Evolutionary conservation across 1,284 basidiomycete genomes (phyloP).

Genomic region (Meira miltonrushii): DNA sequence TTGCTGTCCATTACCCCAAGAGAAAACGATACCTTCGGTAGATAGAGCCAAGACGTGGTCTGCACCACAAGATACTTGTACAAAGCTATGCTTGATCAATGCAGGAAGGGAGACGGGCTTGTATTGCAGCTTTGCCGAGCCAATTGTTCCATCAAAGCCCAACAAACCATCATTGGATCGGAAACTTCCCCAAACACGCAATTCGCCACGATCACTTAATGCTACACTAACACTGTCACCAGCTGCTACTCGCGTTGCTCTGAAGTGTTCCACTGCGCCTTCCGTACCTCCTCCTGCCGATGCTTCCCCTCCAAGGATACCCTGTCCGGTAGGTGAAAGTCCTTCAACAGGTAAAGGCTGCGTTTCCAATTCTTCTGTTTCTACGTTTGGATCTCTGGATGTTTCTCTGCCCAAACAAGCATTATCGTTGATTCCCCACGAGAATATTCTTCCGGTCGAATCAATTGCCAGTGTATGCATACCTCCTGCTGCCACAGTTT

Average conservation of each 20-base stretch:
- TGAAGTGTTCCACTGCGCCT: constrained; percentile 65
- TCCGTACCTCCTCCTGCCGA: constrained; percentile 65
- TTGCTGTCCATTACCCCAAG: constrained; percentile 75
- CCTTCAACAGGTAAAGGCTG: constrained; percentile 69
- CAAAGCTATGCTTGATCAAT: constrained; percentile 60
- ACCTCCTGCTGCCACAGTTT: constrained; percentile 42
- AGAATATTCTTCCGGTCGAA: constrained; percentile 50
- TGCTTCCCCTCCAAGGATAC: constrained; percentile 52
- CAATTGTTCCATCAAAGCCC: constrained; percentile 68
- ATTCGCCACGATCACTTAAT: constrained; percentile 68
- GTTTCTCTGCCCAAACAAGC: constrained; percentile 74
- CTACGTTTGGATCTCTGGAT: constrained; percentile 62
- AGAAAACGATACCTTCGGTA: constrained; percentile 72
- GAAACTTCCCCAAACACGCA: constrained; percentile 63
- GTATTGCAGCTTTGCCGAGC: constrained; percentile 34
- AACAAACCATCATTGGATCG: constrained; percentile 74
- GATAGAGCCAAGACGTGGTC: constrained; percentile 84
- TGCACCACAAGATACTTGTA: constrained; percentile 71
- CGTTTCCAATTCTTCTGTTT: constrained; percentile 72
- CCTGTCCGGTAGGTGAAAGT: constrained; percentile 53
- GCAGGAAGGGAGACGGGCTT: constrained; percentile 50
- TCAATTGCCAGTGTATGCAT: constrained; percentile 51
- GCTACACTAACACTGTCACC: constrained; percentile 81
- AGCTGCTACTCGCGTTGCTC: constrained; percentile 73
- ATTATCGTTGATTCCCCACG: constrained; percentile 86